phyloP scores from a whole-genome alignment of 495 filamentous ascomycete species.

The Penicillium daleae region DNA sequence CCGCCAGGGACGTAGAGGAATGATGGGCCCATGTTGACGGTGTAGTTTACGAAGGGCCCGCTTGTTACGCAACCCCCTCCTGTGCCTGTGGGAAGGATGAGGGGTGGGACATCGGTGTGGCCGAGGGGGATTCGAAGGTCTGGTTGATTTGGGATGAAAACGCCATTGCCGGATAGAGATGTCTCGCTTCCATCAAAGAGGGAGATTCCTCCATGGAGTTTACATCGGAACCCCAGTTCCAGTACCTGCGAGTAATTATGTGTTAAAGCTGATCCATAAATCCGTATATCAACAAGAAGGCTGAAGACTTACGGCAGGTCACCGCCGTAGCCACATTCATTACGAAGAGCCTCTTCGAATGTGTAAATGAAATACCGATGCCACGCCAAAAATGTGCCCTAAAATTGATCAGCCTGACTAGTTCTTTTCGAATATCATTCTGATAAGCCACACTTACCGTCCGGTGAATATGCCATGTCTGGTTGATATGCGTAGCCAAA shows the following conservation, averaged over 20 bases:
- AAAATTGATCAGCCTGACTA: not conserved
- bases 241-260: constrained; percentile 46
- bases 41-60: constrained; percentile 60
- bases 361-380: constrained; percentile 68
- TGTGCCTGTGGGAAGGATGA: constrained; percentile 48
- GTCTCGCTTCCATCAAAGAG: constrained; percentile 66
- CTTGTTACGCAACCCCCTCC: constrained; percentile 68
- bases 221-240: constrained; percentile 65
- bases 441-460: too few relatives aligned
- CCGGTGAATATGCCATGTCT: constrained; percentile 64
- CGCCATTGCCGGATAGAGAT: constrained; percentile 66
- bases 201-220: constrained; percentile 54
- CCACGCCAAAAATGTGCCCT: constrained; percentile 70
- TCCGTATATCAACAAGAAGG: not conserved
- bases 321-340: constrained; percentile 73
- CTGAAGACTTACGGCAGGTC: constrained; percentile 30
- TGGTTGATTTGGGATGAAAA: constrained; percentile 40
- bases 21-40: constrained; percentile 58
- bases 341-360: constrained; percentile 68
- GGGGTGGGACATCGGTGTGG: constrained; percentile 24
- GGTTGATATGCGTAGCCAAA: constrained; percentile 66
- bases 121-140: constrained; percentile 22
- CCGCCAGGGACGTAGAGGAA: constrained; percentile 35
- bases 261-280: too few relatives aligned
- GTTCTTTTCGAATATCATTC: too few relatives aligned